Evolutionary conservation across 139 green algal species (phyloP).

Genomic region (Chlorokybus atmophyticus): DNA sequence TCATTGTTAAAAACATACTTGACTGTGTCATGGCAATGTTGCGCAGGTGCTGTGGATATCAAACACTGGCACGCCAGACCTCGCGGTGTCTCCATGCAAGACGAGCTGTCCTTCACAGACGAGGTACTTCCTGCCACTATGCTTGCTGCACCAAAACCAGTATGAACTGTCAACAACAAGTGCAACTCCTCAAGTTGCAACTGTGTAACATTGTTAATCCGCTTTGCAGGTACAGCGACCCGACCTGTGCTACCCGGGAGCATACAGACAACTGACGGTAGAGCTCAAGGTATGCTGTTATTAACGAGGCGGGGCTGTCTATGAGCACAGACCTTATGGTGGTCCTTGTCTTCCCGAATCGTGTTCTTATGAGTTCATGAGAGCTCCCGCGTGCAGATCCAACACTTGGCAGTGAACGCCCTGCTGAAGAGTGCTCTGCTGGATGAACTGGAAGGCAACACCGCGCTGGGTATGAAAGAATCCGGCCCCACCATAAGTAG

Average conservation of each 20-base stretch:
- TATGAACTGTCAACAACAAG: too few relatives aligned
- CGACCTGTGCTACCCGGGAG: conserved; percentile 52
- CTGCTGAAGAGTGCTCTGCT: conserved; percentile 37
- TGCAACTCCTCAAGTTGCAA: too few relatives aligned
- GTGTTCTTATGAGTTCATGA: too few relatives aligned
- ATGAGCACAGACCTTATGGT: background rate
- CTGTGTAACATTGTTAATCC: too few relatives aligned
- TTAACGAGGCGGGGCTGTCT: conserved; percentile 1
- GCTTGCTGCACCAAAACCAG: too few relatives aligned
- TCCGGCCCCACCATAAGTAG: too few relatives aligned
- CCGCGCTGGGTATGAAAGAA: conserved; percentile 23
- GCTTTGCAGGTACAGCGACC: conserved; percentile 7
- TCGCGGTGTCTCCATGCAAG: conserved; percentile 21
- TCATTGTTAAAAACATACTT: too few relatives aligned
- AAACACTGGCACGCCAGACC: conserved; percentile 37
- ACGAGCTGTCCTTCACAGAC: conserved; percentile 31
- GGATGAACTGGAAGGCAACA: conserved; percentile 52
- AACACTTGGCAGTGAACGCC: conserved; percentile 69
- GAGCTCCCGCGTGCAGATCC: conserved; percentile 9
- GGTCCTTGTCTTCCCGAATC: background rate
- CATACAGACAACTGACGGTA: conserved; percentile 69
- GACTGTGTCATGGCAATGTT: too few relatives aligned
- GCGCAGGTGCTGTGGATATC: conserved; percentile 63
- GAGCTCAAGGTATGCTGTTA: conserved; percentile 50
- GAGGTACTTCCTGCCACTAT: conserved; percentile 28